These are phyloP conservation scores for Xenoacremonium recifei DNA, from an alignment of 2,329 filamentous ascomycete species.

Conservation along the genomic window DNA sequence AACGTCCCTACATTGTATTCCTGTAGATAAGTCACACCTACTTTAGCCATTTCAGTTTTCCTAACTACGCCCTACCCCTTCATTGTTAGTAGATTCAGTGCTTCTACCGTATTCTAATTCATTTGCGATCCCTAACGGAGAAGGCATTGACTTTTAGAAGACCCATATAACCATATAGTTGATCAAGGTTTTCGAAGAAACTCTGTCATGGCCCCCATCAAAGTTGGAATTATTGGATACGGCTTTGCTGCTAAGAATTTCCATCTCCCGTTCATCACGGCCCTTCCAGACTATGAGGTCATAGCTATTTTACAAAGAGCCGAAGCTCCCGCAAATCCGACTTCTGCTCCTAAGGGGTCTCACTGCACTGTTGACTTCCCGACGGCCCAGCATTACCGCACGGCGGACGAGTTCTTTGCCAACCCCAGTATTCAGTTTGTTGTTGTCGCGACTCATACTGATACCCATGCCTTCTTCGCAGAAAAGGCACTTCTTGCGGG, in stretches of 20 bases:
- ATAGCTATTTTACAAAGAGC: conserved; percentile 49
- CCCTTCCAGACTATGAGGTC: conserved; percentile 44
- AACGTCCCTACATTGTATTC: too few species aligned
- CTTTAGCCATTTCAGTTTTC: too few species aligned
- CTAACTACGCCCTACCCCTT: too few species aligned
- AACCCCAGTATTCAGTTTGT: conserved; percentile 60
- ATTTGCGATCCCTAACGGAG: too few species aligned
- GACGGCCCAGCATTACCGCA: conserved; percentile 54
- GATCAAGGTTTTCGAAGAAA: too few species aligned
- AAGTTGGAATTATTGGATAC: conserved; percentile 50
- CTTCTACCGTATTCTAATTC: too few species aligned
- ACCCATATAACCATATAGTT: too few species aligned
- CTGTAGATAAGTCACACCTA: too few species aligned
- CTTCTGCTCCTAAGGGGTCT: conserved; percentile 24
- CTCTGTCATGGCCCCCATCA: conserved; percentile 36
- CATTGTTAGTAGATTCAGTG: too few species aligned
- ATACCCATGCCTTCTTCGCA: conserved; percentile 18
- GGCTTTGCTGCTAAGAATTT: conserved; percentile 47
- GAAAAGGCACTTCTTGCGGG: conserved; percentile 15
- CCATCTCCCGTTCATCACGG: conserved; percentile 49
- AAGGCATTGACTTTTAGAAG: too few species aligned
- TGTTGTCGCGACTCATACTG: conserved; percentile 40
- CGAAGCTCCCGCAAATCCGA: conserved; percentile 30
- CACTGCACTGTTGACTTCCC: conserved; percentile 51
- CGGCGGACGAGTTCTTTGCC: conserved; percentile 56